Percentiles rank a stretch among this genome's conserved stretches.
Conservation (phyloP, 1,284 basidiomycete species). For the Cryptococcus sp. region DNA sequence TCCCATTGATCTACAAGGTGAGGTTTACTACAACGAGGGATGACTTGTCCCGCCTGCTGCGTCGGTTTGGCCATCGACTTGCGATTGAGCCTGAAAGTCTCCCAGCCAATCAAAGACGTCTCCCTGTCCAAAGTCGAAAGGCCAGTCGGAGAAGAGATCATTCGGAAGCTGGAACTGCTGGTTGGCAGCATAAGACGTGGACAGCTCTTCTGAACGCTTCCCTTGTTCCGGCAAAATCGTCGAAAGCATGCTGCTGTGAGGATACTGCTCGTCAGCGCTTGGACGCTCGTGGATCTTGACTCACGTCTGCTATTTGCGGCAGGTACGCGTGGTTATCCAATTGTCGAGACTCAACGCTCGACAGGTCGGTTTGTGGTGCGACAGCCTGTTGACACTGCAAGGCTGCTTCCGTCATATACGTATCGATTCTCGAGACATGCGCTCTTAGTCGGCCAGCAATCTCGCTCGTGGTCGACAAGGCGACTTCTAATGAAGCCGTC, state of each 20-base stretch:
- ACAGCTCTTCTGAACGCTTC: slow-evolving; percentile 6
- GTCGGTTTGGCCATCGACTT: no score
- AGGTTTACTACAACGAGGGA: no score
- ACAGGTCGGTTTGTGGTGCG: no score
- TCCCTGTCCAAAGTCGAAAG: slow-evolving; percentile 28
- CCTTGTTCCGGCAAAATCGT: no score
- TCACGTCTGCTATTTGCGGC: neutral
- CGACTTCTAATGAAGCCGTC: slow-evolving; percentile 30
- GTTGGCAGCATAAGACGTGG: slow-evolving; percentile 7
- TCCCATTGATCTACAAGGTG: no score
- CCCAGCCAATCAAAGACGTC: slow-evolving; percentile 35
- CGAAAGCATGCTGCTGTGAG: no score
- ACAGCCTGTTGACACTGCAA: neutral
- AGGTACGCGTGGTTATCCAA: neutral
- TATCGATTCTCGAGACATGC: slow-evolving; percentile 42
- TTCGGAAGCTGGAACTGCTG: slow-evolving; percentile 22
- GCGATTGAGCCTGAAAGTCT: slow-evolving; percentile 1
- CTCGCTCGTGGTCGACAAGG: slow-evolving; percentile 21
- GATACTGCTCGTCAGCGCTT: no score
- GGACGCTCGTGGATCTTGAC: no score
- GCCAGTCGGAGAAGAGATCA: slow-evolving; percentile 31
- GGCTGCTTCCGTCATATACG: slow-evolving; percentile 36
- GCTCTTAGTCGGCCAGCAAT: slow-evolving; percentile 33
- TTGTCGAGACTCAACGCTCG: no score
- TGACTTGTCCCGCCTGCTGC: no score